Evolutionary conservation across 495 filamentous ascomycete species (phyloP), one percentile per base, ranked within the genome.

Genomic region (Xylaria nigripes): DNA sequence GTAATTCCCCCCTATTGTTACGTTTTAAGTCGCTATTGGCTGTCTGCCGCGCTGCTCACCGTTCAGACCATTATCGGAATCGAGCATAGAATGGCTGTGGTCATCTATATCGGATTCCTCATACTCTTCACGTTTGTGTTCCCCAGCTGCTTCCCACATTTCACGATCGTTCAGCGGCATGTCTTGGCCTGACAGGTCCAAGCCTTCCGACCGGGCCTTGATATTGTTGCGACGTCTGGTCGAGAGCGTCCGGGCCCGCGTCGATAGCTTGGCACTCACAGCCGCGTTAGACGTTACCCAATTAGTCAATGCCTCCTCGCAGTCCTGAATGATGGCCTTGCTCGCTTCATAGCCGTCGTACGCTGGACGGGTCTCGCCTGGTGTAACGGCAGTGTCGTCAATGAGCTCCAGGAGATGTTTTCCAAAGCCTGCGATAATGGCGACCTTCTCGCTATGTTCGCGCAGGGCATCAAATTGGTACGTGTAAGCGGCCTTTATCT

Each of bases 321-420:
- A 98, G 70, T 98, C 93, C 75, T 97, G 94, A 70, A 98, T 97
- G 74, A 98, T 97, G 50, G 86, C 90, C 75, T 97, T 97, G 81
- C 87, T 93, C 57, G 91, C 91, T 61, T 98, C 93, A 69, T 98
- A 98, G 56, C 93, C 94, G 64, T 98, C 93, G 69, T 98, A 98
- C 0, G 94, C 90, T 42, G 89, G 80, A 56, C 93, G 89, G 10
- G 93, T 97, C 78, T 98, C 93, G 57, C 93, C 93, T 6, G 93
- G 93, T 3, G 93, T 98, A 48, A 98, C 93, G 3, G 93, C 91
- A 6, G 89, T 93, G 65, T 97, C 93, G 68, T 98, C 94, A 55
- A 98, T 82, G 36, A 98, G 81, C 62, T 96, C 90, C 16, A 98
- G 75, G 0, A 98, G 79, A 68, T 98, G 94, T 79, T 97, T 98